Evolutionary conservation across 2,329 filamentous ascomycete genomes (phyloP), one percentile per base, ranked within the genome.

Genomic region (Aspergillus transmontanensis): DNA sequence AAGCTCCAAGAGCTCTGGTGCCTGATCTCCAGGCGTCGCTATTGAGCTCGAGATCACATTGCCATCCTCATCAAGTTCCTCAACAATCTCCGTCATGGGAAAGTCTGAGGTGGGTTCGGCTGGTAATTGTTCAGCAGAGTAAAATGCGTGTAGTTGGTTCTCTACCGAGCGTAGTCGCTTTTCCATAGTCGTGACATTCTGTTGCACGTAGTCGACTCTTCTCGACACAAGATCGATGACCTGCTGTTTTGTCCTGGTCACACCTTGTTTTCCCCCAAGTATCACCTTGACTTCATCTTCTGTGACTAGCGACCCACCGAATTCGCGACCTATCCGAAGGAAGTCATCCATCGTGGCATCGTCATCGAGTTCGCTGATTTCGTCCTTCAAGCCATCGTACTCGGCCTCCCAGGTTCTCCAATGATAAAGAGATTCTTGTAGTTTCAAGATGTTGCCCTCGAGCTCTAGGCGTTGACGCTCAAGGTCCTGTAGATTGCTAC

Each of bases 401-500:
- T 98, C 94, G 55, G 91, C 88, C 75, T 96, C 94, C 87, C 92
- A 96, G 60, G 89, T 89, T 67, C 92, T 90, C 94, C 94, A 99
- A 80, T 96, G 90, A 66, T 89, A 88, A 59, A 98, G 84, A 7
- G 91, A 89, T 72, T 90, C 87, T 60, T 87, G 87, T 23, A 98
- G 85, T 75, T 92, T 88, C 57, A 84, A 80, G 54, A 96, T 85
- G 67, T 90, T 93, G 43, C 88, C 85, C 76, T 97, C 92, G 9
- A 98, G 88, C 64, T 89, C 85, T 68, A 86, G 82, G 19, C 92
- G 87, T 73, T 94, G 91, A 65, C 86, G 86, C 76, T 96, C 93
- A 48, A 96, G 85, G 71, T 89, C 86, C 51, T 86, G 80, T 57
- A 93, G 84, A 59, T 84, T 84, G 68, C 86, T 83, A 58, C 79